Evolutionary conservation across 1,139 yeast species (phyloP).

Genomic region (Candida glucosophila): DNA sequence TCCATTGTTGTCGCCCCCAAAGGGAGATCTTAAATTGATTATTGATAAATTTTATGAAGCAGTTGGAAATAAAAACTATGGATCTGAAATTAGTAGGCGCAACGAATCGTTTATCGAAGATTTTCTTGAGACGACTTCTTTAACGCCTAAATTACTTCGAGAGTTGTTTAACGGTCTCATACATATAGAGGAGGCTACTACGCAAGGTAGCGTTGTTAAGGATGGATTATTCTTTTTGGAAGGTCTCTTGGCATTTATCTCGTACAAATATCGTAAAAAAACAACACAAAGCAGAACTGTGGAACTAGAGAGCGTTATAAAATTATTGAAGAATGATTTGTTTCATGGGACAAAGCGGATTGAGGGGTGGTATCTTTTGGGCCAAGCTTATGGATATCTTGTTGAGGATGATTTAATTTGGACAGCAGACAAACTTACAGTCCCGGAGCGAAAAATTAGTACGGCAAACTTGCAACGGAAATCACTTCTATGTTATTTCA

Average conservation of each 20-base stretch:
- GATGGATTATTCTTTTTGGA: constrained; percentile 67
- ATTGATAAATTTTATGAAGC: constrained; percentile 69
- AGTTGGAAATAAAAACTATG: constrained; percentile 56
- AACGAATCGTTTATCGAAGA: constrained; percentile 40
- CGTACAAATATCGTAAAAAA: constrained; percentile 61
- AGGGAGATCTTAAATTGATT: constrained; percentile 63
- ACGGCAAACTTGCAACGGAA: constrained; percentile 65
- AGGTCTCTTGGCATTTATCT: constrained; percentile 58
- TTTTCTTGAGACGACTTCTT: constrained; percentile 39
- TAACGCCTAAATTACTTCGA: constrained; percentile 44
- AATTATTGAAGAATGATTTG: constrained; percentile 58
- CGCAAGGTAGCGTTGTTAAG: constrained; percentile 5
- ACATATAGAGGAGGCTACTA: constrained; percentile 7
- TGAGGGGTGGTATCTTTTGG: constrained; percentile 83
- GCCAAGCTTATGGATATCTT: constrained; percentile 68
- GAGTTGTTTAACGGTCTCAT: constrained; percentile 52
- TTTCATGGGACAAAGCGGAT: constrained; percentile 57
- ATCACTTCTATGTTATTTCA: constrained; percentile 63
- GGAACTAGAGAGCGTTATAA: constrained; percentile 69
- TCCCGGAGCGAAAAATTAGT: constrained; percentile 48
- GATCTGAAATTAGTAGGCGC: constrained; percentile 20
- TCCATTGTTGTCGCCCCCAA: constrained; percentile 48
- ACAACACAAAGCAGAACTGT: constrained; percentile 73
- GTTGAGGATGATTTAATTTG: constrained; percentile 87
- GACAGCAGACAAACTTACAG: constrained; percentile 78